Evolutionary conservation across 805 yeast species (phyloP), one percentile per base, ranked within the genome.

Genomic region (Kregervanrija fluxuum): DNA sequence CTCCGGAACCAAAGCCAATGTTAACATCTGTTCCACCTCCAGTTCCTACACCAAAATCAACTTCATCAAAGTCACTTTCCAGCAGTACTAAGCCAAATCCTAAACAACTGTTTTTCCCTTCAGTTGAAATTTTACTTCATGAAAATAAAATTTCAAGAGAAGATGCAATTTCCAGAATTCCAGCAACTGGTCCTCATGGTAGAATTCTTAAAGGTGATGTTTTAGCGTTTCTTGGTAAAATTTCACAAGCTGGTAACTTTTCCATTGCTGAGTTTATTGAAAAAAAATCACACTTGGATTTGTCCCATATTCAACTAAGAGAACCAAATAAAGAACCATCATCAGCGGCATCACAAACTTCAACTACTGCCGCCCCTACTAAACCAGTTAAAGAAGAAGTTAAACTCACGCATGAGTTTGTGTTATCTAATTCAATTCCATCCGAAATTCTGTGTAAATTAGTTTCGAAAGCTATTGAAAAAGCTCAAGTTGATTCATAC

Each of bases 131-230:
- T 3, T 68, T 91, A 30, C 68, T 91, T 34, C 77, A 73, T 35
- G 70, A 70, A 46, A 73, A 87, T 57, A 62, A 73, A 43, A 80
- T 91, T 46, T 74, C 91, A 1, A 65, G 62, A 45, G 82, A 74
- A 36, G 91, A 84, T 22, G 96, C 96, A 2, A 49, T 85, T 15
- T 56, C 68, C 8, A 79, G 82, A 50, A 86, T 91, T 55, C 69
- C 76, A 35, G 95, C 96, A 8, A 73, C 95, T 1, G 99, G 98
- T 15, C 95, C 95, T 30, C 74, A 80, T 45, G 98, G 98, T 9
- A 75, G 95, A 57, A 61, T 91, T 35, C 71, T 91, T 51, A 86
- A 85, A 66, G 98, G 98, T 50, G 99, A 91, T 62, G 91, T 90
- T 1, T 71, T 90, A 52, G 93, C 95, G 0, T 80, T 77, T 59